phyloP scores from a whole-genome alignment of 1,284 basidiomycete species.

The Sanghuangporus baumii region DNA sequence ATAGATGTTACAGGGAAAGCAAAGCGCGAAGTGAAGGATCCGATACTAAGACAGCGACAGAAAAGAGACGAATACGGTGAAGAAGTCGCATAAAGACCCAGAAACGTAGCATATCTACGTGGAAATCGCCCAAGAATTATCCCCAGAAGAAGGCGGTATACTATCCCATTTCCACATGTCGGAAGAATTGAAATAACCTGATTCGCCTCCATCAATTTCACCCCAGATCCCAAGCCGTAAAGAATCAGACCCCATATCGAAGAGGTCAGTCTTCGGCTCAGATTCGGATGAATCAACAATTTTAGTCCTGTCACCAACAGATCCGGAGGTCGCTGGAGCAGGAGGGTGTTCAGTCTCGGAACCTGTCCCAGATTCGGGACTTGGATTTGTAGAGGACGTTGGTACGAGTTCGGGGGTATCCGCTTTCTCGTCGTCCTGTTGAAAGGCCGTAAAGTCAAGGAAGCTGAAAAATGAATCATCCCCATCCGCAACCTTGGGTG shows the following conservation, averaged over 20 bases:
- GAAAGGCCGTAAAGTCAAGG: constrained; percentile 62
- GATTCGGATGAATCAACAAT: constrained; percentile 37
- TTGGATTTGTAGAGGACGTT: constrained; percentile 55
- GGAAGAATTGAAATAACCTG: constrained; percentile 53
- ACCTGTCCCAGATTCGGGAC: constrained; percentile 63
- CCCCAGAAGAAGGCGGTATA: constrained; percentile 46
- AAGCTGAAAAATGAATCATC: constrained; percentile 37
- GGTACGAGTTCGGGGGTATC: constrained; percentile 65
- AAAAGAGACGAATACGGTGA: constrained; percentile 4
- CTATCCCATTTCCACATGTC: constrained; percentile 70
- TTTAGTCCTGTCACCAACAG: constrained; percentile 34
- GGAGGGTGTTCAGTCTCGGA: constrained; percentile 45
- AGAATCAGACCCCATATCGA: constrained; percentile 32
- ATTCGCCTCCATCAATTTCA: constrained; percentile 72
- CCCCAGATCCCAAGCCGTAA: constrained; percentile 56
- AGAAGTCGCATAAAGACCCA: not conserved
- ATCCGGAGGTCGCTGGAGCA: constrained; percentile 19
- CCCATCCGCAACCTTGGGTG: constrained; percentile 31
- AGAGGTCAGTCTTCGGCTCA: constrained; percentile 9
- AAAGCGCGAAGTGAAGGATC: constrained; percentile 18
- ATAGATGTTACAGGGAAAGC: constrained; percentile 21
- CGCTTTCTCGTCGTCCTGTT: constrained; percentile 46
- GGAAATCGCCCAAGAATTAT: constrained; percentile 69
- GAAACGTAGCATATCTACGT: constrained; percentile 28
- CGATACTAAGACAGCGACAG: constrained; percentile 10